Conservation (phyloP, 1,139 yeast genomes). For the Saccharomycopsis phalli region DNA sequence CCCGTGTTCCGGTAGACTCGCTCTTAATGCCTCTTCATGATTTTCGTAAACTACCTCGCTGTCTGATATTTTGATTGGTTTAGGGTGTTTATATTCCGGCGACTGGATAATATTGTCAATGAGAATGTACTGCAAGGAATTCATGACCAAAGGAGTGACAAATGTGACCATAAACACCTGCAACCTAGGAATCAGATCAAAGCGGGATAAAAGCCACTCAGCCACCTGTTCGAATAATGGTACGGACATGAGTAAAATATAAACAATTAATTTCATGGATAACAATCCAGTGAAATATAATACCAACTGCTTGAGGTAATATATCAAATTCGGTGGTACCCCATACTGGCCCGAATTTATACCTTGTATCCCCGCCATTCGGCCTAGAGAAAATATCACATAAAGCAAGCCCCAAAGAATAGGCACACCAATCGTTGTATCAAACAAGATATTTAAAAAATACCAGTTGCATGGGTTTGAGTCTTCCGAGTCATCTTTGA, state of each 20-base stretch:
- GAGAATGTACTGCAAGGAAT: slow-evolving; percentile 77
- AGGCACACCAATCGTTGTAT: slow-evolving; percentile 93
- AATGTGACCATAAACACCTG: slow-evolving; percentile 85
- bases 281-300: slow-evolving; percentile 55
- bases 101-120: slow-evolving; percentile 68
- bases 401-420: slow-evolving; percentile 52
- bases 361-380: slow-evolving; percentile 40
- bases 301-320: slow-evolving; percentile 65
- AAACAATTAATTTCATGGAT: slow-evolving; percentile 47
- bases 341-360: slow-evolving; percentile 86
- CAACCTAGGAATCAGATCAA: slow-evolving; percentile 67
- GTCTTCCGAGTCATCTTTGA: slow-evolving; percentile 26
- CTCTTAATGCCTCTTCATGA: slow-evolving; percentile 11
- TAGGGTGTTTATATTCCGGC: slow-evolving; percentile 18
- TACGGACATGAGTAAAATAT: slow-evolving; percentile 47
- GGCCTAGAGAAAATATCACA: slow-evolving; percentile 40
- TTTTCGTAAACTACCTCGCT: slow-evolving; percentile 6
- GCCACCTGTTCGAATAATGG: slow-evolving; percentile 50
- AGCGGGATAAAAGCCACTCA: slow-evolving; percentile 61
- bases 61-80: slow-evolving; percentile 7
- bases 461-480: slow-evolving; percentile 83
- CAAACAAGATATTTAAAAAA: slow-evolving; percentile 76
- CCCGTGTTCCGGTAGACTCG: slow-evolving; percentile 16
- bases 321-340: slow-evolving; percentile 51
- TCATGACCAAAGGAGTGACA: slow-evolving; percentile 69